phyloP scores from a whole-genome alignment of 2,329 filamentous ascomycete species.

The Colletotrichum theobromicola region DNA sequence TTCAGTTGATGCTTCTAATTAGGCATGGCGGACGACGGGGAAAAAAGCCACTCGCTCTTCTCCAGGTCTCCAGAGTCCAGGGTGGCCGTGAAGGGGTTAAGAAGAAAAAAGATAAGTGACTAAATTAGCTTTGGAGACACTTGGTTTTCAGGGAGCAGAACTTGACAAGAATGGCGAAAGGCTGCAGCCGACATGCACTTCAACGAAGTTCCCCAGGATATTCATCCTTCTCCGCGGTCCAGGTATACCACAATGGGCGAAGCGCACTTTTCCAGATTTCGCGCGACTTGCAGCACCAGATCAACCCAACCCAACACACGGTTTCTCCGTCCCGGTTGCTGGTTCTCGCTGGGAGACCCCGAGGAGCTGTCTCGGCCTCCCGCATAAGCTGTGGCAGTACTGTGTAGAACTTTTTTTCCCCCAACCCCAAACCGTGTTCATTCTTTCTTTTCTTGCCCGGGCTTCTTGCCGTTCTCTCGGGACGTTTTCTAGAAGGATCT shows the following conservation, averaged over 20 bases:
- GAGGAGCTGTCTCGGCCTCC: background rate
- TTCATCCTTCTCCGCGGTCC: conserved; percentile 8
- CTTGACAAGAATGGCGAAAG: background rate
- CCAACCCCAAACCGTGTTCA: background rate
- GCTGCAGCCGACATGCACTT: background rate
- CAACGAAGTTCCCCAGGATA: conserved; percentile 7
- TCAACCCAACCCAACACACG: background rate
- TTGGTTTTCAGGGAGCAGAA: background rate
- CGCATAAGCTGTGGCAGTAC: background rate
- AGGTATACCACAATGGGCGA: background rate
- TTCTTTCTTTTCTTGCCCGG: background rate
- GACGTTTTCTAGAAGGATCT: background rate
- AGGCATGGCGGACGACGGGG: background rate
- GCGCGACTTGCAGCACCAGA: background rate
- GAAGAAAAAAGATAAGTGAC: background rate
- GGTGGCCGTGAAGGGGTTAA: background rate
- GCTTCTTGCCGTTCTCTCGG: background rate
- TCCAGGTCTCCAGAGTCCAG: background rate
- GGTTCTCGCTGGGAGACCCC: background rate
- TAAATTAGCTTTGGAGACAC: background rate
- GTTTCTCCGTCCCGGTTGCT: background rate
- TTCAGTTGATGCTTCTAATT: background rate
- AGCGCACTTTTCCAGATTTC: background rate
- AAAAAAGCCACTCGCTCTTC: background rate
- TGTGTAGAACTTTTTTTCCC: background rate